Conservation (phyloP, 208 protist species). For the Phytomonas sp. region DNA sequence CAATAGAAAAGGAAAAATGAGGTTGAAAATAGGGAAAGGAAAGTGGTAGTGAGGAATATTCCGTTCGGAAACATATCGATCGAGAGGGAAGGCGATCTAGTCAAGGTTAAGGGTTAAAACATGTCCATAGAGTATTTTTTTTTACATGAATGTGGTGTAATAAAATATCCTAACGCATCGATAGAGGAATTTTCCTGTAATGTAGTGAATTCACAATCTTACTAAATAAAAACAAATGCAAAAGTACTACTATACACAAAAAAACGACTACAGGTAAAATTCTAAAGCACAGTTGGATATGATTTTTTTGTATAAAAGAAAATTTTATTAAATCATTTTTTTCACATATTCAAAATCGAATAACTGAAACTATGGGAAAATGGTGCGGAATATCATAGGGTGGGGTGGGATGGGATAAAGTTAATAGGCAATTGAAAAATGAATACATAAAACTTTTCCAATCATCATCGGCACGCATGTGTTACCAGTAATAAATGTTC, state of each 20-base stretch:
- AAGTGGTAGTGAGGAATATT: not conserved
- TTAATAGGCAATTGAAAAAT: not conserved
- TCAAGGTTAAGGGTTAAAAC: no score
- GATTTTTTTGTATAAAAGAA: not conserved
- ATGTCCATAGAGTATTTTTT: no score
- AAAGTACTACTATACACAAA: not conserved
- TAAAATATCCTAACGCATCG: not conserved
- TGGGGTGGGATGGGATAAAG: no score
- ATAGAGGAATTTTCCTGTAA: not conserved
- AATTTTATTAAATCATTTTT: conserved; percentile 2
- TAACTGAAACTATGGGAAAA: no score
- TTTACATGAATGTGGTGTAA: not conserved
- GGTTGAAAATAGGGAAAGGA: no score
- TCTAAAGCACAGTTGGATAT: conserved; percentile 11
- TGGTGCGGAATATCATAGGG: no score
- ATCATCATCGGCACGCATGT: not conserved
- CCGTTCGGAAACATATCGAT: no score
- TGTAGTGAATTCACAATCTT: not conserved
- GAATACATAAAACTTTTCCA: not conserved
- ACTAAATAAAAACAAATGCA: not conserved
- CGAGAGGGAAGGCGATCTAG: no score
- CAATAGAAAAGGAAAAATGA: no score
- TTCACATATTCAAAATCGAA: not conserved
- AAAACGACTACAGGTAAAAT: conserved; percentile 1
- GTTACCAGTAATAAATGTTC: not conserved